phyloP scores from a whole-genome alignment of 805 yeast genomes.

The Saccharomyces paradoxus region DNA sequence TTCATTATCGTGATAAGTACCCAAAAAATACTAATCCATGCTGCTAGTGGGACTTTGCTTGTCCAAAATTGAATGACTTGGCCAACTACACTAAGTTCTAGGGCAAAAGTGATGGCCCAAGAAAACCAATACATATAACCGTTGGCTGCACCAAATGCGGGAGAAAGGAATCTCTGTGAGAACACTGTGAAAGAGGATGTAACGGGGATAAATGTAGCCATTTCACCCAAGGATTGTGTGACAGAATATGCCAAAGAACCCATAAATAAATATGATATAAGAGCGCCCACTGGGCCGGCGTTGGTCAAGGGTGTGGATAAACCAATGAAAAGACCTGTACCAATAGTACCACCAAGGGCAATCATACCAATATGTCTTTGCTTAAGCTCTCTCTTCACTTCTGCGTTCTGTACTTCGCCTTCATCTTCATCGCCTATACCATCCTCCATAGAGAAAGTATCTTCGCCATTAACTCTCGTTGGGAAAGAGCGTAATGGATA shows the following conservation, averaged over 20 bases:
- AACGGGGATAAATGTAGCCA: conserved; percentile 72
- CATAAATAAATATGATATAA: conserved; percentile 59
- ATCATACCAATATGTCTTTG: conserved; percentile 67
- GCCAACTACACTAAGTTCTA: conserved; percentile 65
- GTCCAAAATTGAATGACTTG: conserved; percentile 63
- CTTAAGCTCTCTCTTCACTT: conserved; percentile 52
- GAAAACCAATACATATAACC: conserved; percentile 73
- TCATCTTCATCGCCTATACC: conserved; percentile 8
- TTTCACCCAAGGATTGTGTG: conserved; percentile 68
- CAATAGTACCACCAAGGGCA: conserved; percentile 74
- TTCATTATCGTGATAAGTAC: conserved; percentile 46
- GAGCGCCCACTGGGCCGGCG: conserved; percentile 64
- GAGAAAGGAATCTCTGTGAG: conserved; percentile 57
- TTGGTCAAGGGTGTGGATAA: conserved; percentile 44
- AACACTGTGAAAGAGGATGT: conserved; percentile 61
- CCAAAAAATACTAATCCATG: conserved; percentile 64
- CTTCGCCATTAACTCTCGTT: background rate
- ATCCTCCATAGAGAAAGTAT: background rate
- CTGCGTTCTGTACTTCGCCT: conserved; percentile 30
- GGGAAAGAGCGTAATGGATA: background rate
- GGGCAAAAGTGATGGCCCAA: conserved; percentile 70
- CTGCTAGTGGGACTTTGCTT: conserved; percentile 57
- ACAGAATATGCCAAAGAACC: conserved; percentile 58
- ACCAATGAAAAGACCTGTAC: conserved; percentile 70
- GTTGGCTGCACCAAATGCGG: conserved; percentile 64